phyloP scores from a whole-genome alignment of 495 filamentous ascomycete species.

The Cladorrhinum samala region DNA sequence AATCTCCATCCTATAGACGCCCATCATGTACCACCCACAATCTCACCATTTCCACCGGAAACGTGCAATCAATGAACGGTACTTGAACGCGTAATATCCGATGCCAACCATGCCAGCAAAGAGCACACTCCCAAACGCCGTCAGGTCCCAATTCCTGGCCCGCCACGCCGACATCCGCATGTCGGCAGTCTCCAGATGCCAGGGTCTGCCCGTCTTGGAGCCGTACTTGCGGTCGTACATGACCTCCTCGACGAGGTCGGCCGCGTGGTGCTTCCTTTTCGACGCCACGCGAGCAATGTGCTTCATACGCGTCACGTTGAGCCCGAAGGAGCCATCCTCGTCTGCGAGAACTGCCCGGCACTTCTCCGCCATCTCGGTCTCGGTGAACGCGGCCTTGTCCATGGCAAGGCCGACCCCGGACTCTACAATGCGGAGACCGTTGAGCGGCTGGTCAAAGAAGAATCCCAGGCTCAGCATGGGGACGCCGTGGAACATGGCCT shows the following conservation, averaged over 20 bases:
- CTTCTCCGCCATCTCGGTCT: slow-evolving; percentile 24
- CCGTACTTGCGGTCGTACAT: slow-evolving; percentile 32
- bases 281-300: slow-evolving; percentile 31
- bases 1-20: too few relatives aligned
- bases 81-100: not conserved
- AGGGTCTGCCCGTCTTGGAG: slow-evolving; percentile 20
- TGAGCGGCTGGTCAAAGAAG: slow-evolving; percentile 33
- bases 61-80: not conserved
- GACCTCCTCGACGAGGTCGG: slow-evolving; percentile 36
- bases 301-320: slow-evolving; percentile 26
- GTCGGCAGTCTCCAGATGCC: slow-evolving; percentile 40
- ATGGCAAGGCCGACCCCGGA: slow-evolving; percentile 27
- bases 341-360: slow-evolving; percentile 19
- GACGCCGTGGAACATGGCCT: slow-evolving; percentile 32
- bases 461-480: slow-evolving; percentile 29
- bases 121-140: not conserved
- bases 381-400: slow-evolving; percentile 29
- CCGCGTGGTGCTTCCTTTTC: slow-evolving; percentile 30
- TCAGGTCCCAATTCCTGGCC: slow-evolving; percentile 29
- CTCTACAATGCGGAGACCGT: slow-evolving; percentile 25
- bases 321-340: slow-evolving; percentile 15
- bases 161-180: slow-evolving; percentile 30
- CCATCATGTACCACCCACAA: too few relatives aligned
- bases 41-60: not conserved
- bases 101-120: not conserved